Base-by-base conservation (phyloP, 2,329 filamentous ascomycete species). In the Aspergillus proliferans region DNA sequence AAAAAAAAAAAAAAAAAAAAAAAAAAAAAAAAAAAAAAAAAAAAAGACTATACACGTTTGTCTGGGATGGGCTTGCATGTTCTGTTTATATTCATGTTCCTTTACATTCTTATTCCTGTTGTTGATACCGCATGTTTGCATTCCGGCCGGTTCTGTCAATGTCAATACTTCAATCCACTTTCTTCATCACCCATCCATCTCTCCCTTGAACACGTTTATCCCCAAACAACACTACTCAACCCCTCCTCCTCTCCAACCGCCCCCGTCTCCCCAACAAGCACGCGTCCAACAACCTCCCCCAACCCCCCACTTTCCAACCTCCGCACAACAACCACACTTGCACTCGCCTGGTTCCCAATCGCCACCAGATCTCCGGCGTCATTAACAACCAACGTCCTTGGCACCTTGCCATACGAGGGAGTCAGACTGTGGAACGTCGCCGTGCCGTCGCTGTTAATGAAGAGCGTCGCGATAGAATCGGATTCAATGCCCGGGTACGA, bases 311-410 rank as follows among this genome's bases (percentile, higher is more conserved):
- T 83, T 47, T 63, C 53, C 1, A 76, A 69, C 5, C 87, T 74
- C 58, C 71, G 64, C 43, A 86, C 78, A 45, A 91, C 67, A 6
- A 78, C 80, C 1, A 88, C 80, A 26, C 77, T 79, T 28, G 75
- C 71, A 45, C 81, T 81, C 14, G 69, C 68, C 67, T 89, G 84
- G 54, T 86, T 74, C 0, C 78, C 85, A 24, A 88, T 80, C 1
- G 83, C 86, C 3, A 88, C 69, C 50, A 85, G 68, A 47, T 76
- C 76, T 1, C 86, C 86, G 9, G 76, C 78, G 52, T 75, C 76
- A 65, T 85, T 89, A 49, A 88, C 68, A 45, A 76, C 78, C 64
- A 88, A 86, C 38, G 86, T 84, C 19, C 87, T 77, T 0, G 87
- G 87, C 48, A 76, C 78, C 6, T 70, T 65, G 2, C 87, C 87